phyloP scores from a whole-genome alignment of 805 yeast genomes.

The Metschnikowia shivogae region DNA sequence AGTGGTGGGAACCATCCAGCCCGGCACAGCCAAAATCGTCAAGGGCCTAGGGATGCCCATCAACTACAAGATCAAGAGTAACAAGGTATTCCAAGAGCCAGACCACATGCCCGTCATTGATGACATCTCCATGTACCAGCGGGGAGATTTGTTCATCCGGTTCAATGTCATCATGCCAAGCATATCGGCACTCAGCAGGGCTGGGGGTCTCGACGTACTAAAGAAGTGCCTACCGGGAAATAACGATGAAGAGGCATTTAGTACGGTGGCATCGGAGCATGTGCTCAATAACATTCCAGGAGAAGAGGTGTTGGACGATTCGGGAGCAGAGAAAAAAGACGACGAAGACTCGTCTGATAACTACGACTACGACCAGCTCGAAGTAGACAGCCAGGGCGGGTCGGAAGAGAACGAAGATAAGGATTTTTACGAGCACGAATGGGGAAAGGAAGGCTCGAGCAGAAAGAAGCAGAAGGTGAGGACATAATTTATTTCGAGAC shows the following conservation, averaged over 20 bases:
- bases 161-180: slow-evolving; percentile 36
- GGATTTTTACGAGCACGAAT: slow-evolving; percentile 11
- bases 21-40: slow-evolving; percentile 46
- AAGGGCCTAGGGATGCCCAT: slow-evolving; percentile 64
- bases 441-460: slow-evolving; percentile 11
- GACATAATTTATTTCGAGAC: background rate
- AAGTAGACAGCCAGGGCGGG: slow-evolving; percentile 14
- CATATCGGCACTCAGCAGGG: slow-evolving; percentile 24
- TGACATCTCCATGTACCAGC: slow-evolving; percentile 19
- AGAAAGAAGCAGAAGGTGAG: slow-evolving; percentile 1
- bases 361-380: slow-evolving; percentile 15
- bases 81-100: slow-evolving; percentile 22
- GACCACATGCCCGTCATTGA: slow-evolving; percentile 5
- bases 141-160: slow-evolving; percentile 38
- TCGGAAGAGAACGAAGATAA: slow-evolving; percentile 16
- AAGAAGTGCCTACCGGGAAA: slow-evolving; percentile 17
- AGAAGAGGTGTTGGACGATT: slow-evolving; percentile 1
- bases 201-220: slow-evolving; percentile 20
- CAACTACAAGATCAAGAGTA: slow-evolving; percentile 17
- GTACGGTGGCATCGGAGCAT: slow-evolving; percentile 10
- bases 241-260: slow-evolving; percentile 3
- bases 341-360: slow-evolving; percentile 9
- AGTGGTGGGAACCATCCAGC: slow-evolving; percentile 51
- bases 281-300: slow-evolving; percentile 12
- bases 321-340: background rate